Percentiles rank a stretch among this genome's conserved stretches.
These are phyloP conservation scores for Penicillium sp. DNA, from an alignment of 2,329 filamentous ascomycete genomes.

Conservation along the genomic window DNA sequence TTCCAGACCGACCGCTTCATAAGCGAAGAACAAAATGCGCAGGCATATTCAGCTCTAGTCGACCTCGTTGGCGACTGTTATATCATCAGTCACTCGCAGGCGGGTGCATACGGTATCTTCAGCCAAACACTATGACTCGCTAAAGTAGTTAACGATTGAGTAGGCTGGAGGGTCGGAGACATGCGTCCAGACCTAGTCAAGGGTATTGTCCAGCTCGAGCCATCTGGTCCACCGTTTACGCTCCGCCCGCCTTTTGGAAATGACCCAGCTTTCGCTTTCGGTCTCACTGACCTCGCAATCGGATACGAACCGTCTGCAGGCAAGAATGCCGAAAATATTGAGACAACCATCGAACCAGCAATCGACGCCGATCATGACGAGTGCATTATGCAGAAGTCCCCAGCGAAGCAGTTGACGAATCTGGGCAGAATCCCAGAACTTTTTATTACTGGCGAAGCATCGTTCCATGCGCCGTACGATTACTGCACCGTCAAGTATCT, in stretches of 20 bases:
- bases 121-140: not conserved
- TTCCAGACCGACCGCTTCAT: constrained; percentile 17
- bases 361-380: constrained; percentile 11
- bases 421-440: constrained; percentile 50
- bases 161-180: constrained; percentile 51
- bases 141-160: not conserved
- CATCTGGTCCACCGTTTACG: constrained; percentile 48
- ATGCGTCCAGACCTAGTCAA: constrained; percentile 48
- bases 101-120: constrained; percentile 32
- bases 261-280: constrained; percentile 13
- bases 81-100: constrained; percentile 53
- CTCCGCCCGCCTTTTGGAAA: constrained; percentile 12
- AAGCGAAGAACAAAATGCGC: constrained; percentile 14
- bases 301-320: constrained; percentile 11
- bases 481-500: constrained; percentile 55
- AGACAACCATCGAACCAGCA: constrained; percentile 1
- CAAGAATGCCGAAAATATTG: constrained; percentile 13
- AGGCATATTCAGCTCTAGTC: constrained; percentile 23
- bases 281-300: constrained; percentile 22
- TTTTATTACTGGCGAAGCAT: constrained; percentile 54
- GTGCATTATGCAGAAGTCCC: constrained; percentile 41
- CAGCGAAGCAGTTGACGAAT: constrained; percentile 48
- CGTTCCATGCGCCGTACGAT: constrained; percentile 56
- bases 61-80: constrained; percentile 23
- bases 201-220: constrained; percentile 54